Evolutionary conservation across 202 grass and related monocot species (phyloP), one percentile per base, ranked within the genome.

Genomic region (Dendrocalamus latiflorus): DNA sequence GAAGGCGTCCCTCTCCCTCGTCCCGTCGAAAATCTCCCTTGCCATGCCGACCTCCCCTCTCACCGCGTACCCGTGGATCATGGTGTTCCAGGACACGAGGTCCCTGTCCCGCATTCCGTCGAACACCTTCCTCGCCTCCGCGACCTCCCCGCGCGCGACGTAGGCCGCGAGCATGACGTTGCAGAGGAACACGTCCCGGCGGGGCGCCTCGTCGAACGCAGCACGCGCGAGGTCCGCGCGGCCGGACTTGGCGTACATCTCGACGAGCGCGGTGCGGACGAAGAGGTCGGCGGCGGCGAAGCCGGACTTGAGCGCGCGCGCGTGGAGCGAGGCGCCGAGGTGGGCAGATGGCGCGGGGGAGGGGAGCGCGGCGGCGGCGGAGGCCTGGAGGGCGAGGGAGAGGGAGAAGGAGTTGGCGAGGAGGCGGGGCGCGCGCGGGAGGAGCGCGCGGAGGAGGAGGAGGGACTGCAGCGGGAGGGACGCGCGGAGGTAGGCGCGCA

Each of bases 81-180:
- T 86, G 28, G 92, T 92, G 80, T 94, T 94, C 92, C 89, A 91
- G 8, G 92, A 88, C 39, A 88, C 89, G 50, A 90, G 47, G 54
- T 92, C 92, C 72, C 87, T 86, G 0, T 41, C 64, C 14, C 63
- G 75, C 87, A 94, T 92, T 73, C 73, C 87, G 73, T 92, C 79
- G 63, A 94, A 94, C 85, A 92, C 72, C 42, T 53, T 74, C 61
- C 87, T 75, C 61, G 87, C 92, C 67, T 91, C 81, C 0, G 3
- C 41, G 10, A 85, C 84, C 54, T 94, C 74, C 10, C 84, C 74
- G 16, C 70, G 49, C 9, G 74, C 53, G 0, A 90, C 75, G 9
- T 91, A 91, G 2, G 71, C 87, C 14, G 83, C 89, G 58, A 94
- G 74, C 89, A 88, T 90, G 65, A 91, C 87, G 63, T 92, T 94